phyloP scores from a whole-genome alignment of 164 flowering plant genomes.

The Santalum album region DNA sequence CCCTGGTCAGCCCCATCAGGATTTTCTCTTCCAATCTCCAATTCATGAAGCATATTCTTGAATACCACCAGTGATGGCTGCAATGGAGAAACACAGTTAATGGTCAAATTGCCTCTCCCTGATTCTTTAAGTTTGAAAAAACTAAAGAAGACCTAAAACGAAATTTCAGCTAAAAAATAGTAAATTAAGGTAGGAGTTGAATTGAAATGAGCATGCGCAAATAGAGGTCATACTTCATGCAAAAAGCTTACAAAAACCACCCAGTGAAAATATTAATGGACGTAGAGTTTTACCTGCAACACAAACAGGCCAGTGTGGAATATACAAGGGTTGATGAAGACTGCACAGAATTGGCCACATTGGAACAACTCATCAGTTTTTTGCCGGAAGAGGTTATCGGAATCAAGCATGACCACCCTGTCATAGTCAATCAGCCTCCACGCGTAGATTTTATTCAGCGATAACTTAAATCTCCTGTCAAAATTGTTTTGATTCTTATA shows the following conservation, averaged over 20 bases:
- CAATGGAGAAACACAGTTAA: slow-evolving; percentile 2
- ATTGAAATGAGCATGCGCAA: no score
- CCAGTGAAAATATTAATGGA: no score
- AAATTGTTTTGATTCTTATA: slow-evolving; percentile 40
- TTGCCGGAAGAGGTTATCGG: slow-evolving; percentile 80
- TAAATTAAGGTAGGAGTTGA: no score
- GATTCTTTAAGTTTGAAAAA: no score
- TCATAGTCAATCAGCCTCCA: slow-evolving; percentile 81
- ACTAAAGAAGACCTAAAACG: no score
- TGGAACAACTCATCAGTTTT: slow-evolving; percentile 90
- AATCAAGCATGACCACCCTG: slow-evolving; percentile 90
- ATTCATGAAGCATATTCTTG: slow-evolving; percentile 64
- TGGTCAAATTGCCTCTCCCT: no score
- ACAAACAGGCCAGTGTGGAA: slow-evolving; percentile 98
- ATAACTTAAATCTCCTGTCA: slow-evolving; percentile 58
- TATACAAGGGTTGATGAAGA: slow-evolving; percentile 96
- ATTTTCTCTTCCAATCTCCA: slow-evolving; percentile 44
- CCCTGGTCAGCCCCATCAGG: slow-evolving; percentile 98
- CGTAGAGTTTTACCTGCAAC: slow-evolving; percentile 47
- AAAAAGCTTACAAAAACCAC: no score
- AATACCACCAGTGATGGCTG: slow-evolving; percentile 86
- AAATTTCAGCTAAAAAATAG: no score
- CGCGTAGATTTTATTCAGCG: slow-evolving; percentile 94
- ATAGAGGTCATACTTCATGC: no score
- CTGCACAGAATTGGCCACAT: slow-evolving; percentile 96